Base-by-base conservation (phyloP, 2,329 filamentous ascomycete species). In the Ambrosiella xylebori region DNA sequence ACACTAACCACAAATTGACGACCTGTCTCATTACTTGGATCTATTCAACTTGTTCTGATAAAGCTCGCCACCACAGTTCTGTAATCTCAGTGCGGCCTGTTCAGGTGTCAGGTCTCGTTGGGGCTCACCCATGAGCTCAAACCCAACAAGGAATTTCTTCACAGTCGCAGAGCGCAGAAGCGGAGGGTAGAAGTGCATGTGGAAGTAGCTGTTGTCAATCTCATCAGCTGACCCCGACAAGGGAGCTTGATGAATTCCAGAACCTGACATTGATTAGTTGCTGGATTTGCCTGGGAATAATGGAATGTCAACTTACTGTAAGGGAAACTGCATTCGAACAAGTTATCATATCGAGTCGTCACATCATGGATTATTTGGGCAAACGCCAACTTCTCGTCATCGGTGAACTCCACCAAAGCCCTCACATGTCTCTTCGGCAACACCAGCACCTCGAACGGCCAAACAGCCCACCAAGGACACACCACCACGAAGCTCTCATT, bases 71-170 rank as follows among this genome's bases (percentile, higher is more conserved):
- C 82, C 86, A 62, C 88, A 90, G 59, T 77, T 76, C 63, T 86
- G 80, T 61, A 98, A 73, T 54, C 82, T 81, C 35, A 81, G 82
- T 12, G 93, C 86, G 1, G 93, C 93, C 71, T 97, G 93, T 71
- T 98, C 93, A 0, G 93, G 91, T 0, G 93, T 98, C 65, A 98
- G 97, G 68, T 98, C 93, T 60, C 93, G 80, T 71, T 98, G 93
- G n/a, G 93, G 91, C 72, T 98, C 93, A 1, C 87, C 93, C 80
- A 98, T 81, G 71, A 98, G 78, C 72, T 98, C 93, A 68, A 95
- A 97, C 0, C 93, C 93, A 39, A 98, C 93, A 56, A 97, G 71
- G 72, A 97, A 98, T 73, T 98, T 98, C 64, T 87, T 83, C 52
- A 98, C 90, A 0, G 89, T 95, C 1, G 93, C 90, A 52, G 89